Conservation (phyloP, 148 eudicot species). For the Suaeda aralocaspica region DNA sequence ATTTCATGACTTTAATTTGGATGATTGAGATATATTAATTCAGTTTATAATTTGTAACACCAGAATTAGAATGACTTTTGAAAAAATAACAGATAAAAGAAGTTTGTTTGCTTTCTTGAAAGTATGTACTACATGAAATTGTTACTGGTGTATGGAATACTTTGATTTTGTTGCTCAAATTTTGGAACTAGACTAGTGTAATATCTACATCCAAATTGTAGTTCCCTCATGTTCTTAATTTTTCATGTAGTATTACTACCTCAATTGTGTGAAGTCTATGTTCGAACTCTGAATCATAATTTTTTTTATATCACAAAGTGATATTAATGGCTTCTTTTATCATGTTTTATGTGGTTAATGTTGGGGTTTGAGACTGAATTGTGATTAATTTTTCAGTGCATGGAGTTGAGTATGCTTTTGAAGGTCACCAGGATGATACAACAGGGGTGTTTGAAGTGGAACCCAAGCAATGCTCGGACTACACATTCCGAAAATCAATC, state of each 20-base stretch:
- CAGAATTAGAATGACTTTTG: too few species aligned
- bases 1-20: too few species aligned
- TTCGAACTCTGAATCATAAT: too few species aligned
- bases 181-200: not conserved
- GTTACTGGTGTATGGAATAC: not conserved
- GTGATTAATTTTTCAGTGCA: conserved; percentile 42
- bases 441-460: conserved; percentile 84
- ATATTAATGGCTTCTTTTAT: not conserved
- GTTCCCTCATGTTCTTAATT: too few species aligned
- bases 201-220: not conserved
- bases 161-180: not conserved
- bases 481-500: conserved; percentile 72
- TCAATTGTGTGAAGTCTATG: too few species aligned
- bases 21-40: too few species aligned
- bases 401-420: conserved; percentile 73
- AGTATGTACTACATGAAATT: not conserved
- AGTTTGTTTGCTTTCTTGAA: not conserved
- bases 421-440: conserved; percentile 66
- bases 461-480: conserved; percentile 72
- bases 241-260: too few species aligned
- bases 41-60: too few species aligned
- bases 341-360: not conserved
- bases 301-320: too few species aligned
- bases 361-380: conserved; percentile 8
- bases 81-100: too few species aligned